Evolutionary conservation across 768 basidiomycete species (phyloP).

Genomic region (Termitomyces sp.): DNA sequence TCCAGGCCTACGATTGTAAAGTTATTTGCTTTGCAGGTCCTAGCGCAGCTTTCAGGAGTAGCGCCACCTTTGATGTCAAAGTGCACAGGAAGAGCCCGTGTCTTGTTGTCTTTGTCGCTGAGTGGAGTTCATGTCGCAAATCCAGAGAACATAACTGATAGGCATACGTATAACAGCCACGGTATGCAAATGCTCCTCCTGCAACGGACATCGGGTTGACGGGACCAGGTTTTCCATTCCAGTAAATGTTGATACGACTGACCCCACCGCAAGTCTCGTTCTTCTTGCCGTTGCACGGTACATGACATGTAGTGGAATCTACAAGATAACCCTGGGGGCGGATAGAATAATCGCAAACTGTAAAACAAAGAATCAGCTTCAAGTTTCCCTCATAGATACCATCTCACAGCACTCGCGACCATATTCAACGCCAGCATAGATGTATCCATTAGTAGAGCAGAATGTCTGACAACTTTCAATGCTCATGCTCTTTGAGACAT

Average conservation of each 20-base stretch:
- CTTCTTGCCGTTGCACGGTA: constrained; percentile 2
- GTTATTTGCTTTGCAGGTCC: constrained; percentile 3
- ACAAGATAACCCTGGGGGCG: background rate
- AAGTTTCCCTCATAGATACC: background rate
- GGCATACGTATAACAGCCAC: constrained; percentile 10
- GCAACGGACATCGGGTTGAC: background rate
- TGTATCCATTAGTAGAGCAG: constrained; percentile 2
- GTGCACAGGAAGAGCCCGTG: background rate
- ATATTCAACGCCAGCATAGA: constrained; percentile 4
- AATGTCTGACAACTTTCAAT: constrained; percentile 6
- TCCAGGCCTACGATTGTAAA: constrained; percentile 7
- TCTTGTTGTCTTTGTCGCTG: constrained; percentile 2
- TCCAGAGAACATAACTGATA: background rate
- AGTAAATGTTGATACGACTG: constrained; percentile 4
- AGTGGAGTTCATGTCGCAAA: background rate
- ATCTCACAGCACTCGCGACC: constrained; percentile 6
- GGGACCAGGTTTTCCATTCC: constrained; percentile 5
- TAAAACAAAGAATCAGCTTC: background rate
- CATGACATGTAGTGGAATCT: background rate
- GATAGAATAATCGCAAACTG: constrained; percentile 8
- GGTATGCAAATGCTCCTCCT: constrained; percentile 3
- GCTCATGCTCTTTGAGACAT: background rate
- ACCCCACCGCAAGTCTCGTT: constrained; percentile 1
- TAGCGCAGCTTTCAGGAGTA: constrained; percentile 8
- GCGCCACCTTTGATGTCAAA: constrained; percentile 2